Base-by-base conservation (phyloP, 2,329 filamentous ascomycete genomes). In the Leptographium procerum region DNA sequence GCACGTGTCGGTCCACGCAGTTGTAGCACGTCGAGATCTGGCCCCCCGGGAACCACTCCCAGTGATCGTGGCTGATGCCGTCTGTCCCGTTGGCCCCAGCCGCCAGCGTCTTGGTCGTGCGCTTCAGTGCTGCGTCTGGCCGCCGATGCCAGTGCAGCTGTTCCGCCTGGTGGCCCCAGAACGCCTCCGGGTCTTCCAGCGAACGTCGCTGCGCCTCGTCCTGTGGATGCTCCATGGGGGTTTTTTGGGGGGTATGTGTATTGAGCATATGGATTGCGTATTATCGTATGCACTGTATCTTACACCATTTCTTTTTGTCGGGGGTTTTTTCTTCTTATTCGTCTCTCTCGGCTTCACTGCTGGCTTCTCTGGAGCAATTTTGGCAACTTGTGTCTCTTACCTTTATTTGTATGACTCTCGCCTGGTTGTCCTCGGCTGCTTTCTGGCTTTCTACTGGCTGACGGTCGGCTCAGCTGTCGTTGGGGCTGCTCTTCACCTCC, bases 11-110 rank as follows among this genome's bases (percentile, higher is more conserved):
- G 71, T 96, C 91, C 16, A 96, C 76, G 69, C 90, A 95, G 70
- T 96, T 97, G 76, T 90, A 95, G 64, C 88, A 90, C 0, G 90
- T 96, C 45, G 88, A 94, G 65, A 97, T 88, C 73, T 94, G 85
- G 62, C 91, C 92, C 62, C 84, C 89, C 0, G 88, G 83, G 65
- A 95, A 96, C 92, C 92, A 97, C 62, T 84, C 82, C 91, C 91
- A 96, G 67, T 87, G 84, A 48, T 83, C 79, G 68, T 95, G 85
- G 19, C 76, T 75, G n/a, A 77, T 85, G 63, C 73, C 80, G 57
- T 76, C 16, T 71, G 51, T 22, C 9, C 36, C 36, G 19, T 55
- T 50, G 36, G 31, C 31, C 31, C 52, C 29, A 24, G 13, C 2
- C 33, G 40, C 48, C 24, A 94, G 75, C 9, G 75, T 82, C 71